Percentiles rank a stretch among this genome's conserved stretches.
These are phyloP conservation scores for Ophiostoma sp. DNA, from an alignment of 2,329 filamentous ascomycete genomes.

Conservation along the genomic window DNA sequence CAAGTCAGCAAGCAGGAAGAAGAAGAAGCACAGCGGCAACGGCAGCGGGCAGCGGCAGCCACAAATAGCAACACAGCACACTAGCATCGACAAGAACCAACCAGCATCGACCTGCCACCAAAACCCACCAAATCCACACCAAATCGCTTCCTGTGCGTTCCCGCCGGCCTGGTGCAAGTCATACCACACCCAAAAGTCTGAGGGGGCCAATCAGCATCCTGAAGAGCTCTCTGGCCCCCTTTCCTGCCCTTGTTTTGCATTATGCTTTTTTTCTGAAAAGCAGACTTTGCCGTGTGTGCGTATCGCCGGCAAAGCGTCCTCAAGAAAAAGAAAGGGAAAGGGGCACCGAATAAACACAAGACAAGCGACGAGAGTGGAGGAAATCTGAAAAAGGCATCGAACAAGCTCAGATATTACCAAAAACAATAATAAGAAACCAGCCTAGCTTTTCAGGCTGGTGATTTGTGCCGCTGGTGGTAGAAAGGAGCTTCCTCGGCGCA, in stretches of 20 bases:
- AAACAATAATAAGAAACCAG: neutral
- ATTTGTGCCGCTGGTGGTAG: neutral
- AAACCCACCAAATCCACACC: neutral
- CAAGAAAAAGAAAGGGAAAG: neutral
- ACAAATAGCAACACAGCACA: conserved; percentile 14
- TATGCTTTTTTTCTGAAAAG: neutral
- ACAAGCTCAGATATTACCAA: neutral
- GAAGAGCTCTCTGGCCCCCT: conserved; percentile 26
- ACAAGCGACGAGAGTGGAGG: conserved; percentile 19
- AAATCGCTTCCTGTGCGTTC: conserved; percentile 15
- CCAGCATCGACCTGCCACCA: neutral
- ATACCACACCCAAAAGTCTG: conserved; percentile 22
- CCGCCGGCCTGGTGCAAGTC: neutral
- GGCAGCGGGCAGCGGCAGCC: conserved; percentile 5
- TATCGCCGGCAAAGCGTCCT: conserved; percentile 24
- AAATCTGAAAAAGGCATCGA: neutral
- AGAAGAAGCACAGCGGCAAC: neutral
- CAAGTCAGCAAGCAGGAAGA: neutral
- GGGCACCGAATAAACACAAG: conserved; percentile 21
- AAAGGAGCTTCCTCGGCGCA: conserved; percentile 4
- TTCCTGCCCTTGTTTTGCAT: conserved; percentile 21
- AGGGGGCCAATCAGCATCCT: conserved; percentile 29
- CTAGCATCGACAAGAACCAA: neutral
- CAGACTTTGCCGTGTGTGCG: conserved; percentile 15
- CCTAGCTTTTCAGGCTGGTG: conserved; percentile 23